Base-by-base conservation (phyloP, 2,329 filamentous ascomycete species). In the Cladosporium sp. region DNA sequence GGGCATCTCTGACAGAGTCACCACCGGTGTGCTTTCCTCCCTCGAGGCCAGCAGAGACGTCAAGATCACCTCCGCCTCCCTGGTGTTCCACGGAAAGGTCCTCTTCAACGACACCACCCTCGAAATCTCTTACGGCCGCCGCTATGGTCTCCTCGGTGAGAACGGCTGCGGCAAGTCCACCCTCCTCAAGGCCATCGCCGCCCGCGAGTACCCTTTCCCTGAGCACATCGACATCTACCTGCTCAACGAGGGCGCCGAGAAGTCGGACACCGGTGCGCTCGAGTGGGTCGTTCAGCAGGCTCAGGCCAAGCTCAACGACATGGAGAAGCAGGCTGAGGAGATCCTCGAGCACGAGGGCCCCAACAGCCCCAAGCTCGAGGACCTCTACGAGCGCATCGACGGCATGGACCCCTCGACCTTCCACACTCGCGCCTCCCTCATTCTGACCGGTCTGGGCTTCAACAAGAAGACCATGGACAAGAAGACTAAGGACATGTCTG, bases 401-500 rank as follows among this genome's bases (percentile, higher is more conserved):
- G 86, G 85, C 74, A 96, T 98, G 92, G 95, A 98, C 67, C 93
- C 93, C 44, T 95, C 90, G 35, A 98, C 95, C 49, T 98, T 98
- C 76, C 79, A 89, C 68, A 95, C 92, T 57, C 89, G 93, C 69
- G 93, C 93, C 56, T 95, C 92, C 52, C 85, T 96, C 61, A 98
- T 98, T 70, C 75, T 98, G 64, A 98, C 93, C 52, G 93, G 93
- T 90, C 87, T 98, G 55, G 93, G 93, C 61, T 98, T 98, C 84
- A 95, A 98, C 85, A 97, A 97, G 80, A 76, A 75, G 63, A 98
- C 95, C 53, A 97, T 98, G 69, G 79, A 95, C 74, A 98, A 98
- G 83, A 96, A 95, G 84, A 98, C 95, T 66, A 98, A 97, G 83
- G 95, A 98, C 73, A 98, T 98, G 95, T 98, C 93, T 61, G 93